phyloP scores from a whole-genome alignment of 2,329 filamentous ascomycete species.

The Neonectria punicea region DNA sequence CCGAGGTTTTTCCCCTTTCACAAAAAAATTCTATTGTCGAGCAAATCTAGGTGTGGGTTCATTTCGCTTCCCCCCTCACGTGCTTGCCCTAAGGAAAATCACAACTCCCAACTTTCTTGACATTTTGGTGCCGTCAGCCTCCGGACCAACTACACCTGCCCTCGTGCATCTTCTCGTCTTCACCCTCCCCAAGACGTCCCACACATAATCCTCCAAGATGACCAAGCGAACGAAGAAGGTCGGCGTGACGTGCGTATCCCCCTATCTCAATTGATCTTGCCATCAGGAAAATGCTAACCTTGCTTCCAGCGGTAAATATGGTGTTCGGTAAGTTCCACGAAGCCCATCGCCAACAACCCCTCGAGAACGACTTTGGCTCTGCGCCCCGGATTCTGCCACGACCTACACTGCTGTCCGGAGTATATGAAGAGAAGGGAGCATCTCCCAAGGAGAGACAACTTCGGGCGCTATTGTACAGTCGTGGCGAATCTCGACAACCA shows the following conservation, averaged over 20 bases:
- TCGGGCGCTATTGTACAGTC: conserved; percentile 3
- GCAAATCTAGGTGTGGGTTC: conserved; percentile 37
- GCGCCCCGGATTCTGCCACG: conserved; percentile 27
- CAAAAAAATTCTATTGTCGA: conserved; percentile 15
- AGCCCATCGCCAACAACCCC: conserved; percentile 28
- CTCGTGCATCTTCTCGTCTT: conserved; percentile 47
- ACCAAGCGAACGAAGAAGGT: conserved; percentile 97
- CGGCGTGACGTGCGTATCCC: conserved; percentile 78
- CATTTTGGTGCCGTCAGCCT: conserved; percentile 48
- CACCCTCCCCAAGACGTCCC: conserved; percentile 48
- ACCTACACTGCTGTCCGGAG: conserved; percentile 14
- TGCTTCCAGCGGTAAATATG: conserved; percentile 79
- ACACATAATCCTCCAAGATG: conserved; percentile 73
- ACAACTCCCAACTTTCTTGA: conserved; percentile 49
- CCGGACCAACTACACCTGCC: conserved; percentile 46
- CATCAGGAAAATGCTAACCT: conserved; percentile 43
- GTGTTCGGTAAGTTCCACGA: conserved; percentile 79
- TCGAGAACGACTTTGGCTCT: conserved; percentile 30
- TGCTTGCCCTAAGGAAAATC: conserved; percentile 57
- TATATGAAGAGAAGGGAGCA: conserved; percentile 9
- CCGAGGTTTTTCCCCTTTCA: conserved; percentile 70
- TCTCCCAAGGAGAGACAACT: conserved; percentile 5
- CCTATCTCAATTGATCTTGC: conserved; percentile 16
- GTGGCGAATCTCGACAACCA: conserved; percentile 22
- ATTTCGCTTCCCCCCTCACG: conserved; percentile 47